Evolutionary conservation across 352 stramenopile genomes (phyloP), one percentile per base, ranked within the genome.

Genomic region (Aphanomyces invadans): DNA sequence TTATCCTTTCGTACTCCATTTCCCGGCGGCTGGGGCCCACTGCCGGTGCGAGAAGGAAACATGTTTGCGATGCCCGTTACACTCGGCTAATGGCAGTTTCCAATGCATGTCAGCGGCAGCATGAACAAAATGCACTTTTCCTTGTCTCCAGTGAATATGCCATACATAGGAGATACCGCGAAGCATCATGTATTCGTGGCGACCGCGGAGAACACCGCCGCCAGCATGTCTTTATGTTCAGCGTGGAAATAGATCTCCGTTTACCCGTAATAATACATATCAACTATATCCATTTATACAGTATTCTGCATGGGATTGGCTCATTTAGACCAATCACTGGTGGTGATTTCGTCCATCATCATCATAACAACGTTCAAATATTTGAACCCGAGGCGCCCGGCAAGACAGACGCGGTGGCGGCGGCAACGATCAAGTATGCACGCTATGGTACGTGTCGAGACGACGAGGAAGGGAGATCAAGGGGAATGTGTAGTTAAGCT

Each of bases 281-380:
- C 21, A 9, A 7, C 5, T n/a, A 9, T n/a, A 52, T 52, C 21
- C 21, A 25, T 52, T 52, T 52, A 52, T 52, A 52, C 9, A 52
- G 44, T 52, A 52, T 23, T 52, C 9, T 26, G n/a, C 44, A 25
- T 19, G 19, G 10, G 26, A 54, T 31, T 54, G 46, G 26, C 1
- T 11, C 5, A 32, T 39, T 15, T 7, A 12, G n/a, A 57, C 49
- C 21, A 57, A 57, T 57, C 49, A 57, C 25, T 33, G 15, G 49
- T 33, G n/a, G 21, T 11, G 25, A 57, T 38, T 38, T 57, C 15
- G 21, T 28, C 46, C 19, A 29, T 33, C 29, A 33, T 57, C 49
- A n/a, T n/a, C 21, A 57, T 57, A 32, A 33, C 7, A 33, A 12
- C n/a, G 29, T 57, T 57, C 29, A 32, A 57, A 57, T 57, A 33